phyloP scores from a whole-genome alignment of 208 protist genomes.

The Acanthamoeba quina region DNA sequence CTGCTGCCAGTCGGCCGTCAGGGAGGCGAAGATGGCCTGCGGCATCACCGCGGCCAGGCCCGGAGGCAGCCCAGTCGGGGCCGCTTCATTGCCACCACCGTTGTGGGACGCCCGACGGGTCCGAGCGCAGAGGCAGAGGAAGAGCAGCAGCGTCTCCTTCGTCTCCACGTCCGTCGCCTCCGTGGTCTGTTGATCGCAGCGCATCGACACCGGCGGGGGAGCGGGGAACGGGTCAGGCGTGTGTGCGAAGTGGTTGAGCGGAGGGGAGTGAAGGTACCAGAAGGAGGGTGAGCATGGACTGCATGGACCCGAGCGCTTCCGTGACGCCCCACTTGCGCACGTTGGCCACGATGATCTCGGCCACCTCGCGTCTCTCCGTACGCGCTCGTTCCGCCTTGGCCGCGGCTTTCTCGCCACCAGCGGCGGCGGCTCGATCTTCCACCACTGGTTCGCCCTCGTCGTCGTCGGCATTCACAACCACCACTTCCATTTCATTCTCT shows the following conservation, averaged over 20 bases:
- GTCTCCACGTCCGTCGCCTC: not conserved
- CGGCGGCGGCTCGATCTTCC: not conserved
- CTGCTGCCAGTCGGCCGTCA: not conserved
- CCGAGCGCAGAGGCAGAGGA: not conserved
- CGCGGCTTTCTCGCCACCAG: not conserved
- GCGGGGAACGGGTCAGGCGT: not conserved
- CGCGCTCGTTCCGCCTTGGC: not conserved
- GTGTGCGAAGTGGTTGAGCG: not conserved
- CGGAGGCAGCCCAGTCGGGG: not conserved
- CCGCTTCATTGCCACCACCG: not conserved
- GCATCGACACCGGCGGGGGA: not conserved
- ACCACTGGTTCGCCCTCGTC: not conserved
- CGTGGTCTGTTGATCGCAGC: not conserved
- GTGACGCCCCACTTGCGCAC: slow-evolving; percentile 8
- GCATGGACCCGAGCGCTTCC: slow-evolving; percentile 8
- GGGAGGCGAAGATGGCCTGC: not conserved
- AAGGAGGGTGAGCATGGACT: not conserved
- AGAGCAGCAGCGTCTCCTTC: slow-evolving; percentile 42
- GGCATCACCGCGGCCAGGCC: slow-evolving; percentile 27
- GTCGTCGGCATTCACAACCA: not conserved
- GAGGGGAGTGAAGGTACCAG: not conserved
- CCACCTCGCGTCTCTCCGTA: slow-evolving; percentile 5
- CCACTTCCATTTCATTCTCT: not conserved
- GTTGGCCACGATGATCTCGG: slow-evolving; percentile 31
- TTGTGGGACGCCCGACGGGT: not conserved